A percentile compares a stretch with the other conserved stretches of the same genome.
These are phyloP conservation scores for grape (Vitis vinifera) DNA, from an alignment of 164 flowering plant species.

Conservation along the genomic window ASM3070453v1 NC_081809.1:3110501-3111000, in stretches of 20 bases:
- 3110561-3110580: constrained; percentile 92
- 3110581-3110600: constrained; percentile 85
- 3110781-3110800: neutral
- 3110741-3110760: neutral
- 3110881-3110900: too few relatives aligned
- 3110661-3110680: constrained; percentile 82
- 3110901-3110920: too few relatives aligned
- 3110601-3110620: constrained; percentile 91
- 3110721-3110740: neutral
- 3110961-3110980: too few relatives aligned
- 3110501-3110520: constrained; percentile 16
- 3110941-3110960: too few relatives aligned
- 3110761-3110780: neutral
- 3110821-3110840: too few relatives aligned
- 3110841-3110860: too few relatives aligned
- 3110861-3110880: too few relatives aligned
- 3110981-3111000: too few relatives aligned
- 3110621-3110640: constrained; percentile 93
- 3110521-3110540: constrained; percentile 85
- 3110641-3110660: constrained; percentile 89
- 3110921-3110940: too few relatives aligned
- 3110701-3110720: neutral
- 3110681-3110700: neutral
- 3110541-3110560: constrained; percentile 85
- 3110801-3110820: neutral